A percentile compares a stretch with the other conserved stretches of the same genome.
These are phyloP conservation scores for Trichoderma lentiforme DNA, from an alignment of 2,329 filamentous ascomycete species.

Conservation along the genomic window DNA sequence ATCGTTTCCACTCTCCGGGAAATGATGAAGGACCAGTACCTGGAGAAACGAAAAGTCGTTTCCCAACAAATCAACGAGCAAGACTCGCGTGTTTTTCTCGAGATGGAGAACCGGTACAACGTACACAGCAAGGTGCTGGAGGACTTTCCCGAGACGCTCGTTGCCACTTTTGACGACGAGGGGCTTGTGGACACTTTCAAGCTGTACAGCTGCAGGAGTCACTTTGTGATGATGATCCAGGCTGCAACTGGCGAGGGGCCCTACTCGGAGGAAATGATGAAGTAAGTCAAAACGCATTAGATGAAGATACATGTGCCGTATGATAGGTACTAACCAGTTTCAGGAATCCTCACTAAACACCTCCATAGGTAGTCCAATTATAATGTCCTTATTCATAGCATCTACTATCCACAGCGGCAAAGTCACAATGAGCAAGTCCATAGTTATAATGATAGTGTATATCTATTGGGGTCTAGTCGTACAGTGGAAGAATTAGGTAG, in stretches of 20 bases:
- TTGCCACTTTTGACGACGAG: constrained; percentile 5
- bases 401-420: neutral
- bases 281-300: neutral
- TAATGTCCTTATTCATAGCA: neutral
- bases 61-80: neutral
- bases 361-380: neutral
- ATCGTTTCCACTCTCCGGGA: neutral
- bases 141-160: neutral
- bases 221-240: neutral
- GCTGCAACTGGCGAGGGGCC: neutral
- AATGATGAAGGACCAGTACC: neutral
- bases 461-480: constrained; percentile 12
- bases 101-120: neutral
- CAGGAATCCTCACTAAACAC: neutral
- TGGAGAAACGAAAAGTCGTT: neutral
- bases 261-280: neutral
- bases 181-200: neutral
- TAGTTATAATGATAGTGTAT: neutral
- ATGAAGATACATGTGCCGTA: neutral
- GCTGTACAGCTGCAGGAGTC: neutral
- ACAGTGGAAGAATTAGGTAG: constrained; percentile 6
- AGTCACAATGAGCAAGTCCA: neutral
- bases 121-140: neutral
- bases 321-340: neutral
- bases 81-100: neutral